Evolutionary conservation across 441 rosid genomes (phyloP).

Genomic region (Gossypium aridum): DNA sequence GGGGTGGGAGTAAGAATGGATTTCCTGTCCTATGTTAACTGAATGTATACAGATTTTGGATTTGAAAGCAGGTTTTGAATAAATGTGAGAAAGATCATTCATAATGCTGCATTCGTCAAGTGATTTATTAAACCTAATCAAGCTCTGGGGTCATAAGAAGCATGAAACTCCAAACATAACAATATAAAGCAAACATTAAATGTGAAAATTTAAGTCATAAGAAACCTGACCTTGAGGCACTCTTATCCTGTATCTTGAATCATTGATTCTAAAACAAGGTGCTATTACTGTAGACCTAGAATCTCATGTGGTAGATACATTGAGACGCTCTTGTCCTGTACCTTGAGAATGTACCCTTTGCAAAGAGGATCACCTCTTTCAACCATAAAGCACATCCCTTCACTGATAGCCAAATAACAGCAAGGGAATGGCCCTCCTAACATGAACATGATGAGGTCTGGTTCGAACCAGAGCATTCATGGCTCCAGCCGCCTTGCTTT

Average conservation of each 20-base stretch:
- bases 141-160: background rate
- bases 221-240: background rate
- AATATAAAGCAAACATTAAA: background rate
- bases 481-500: constrained; percentile 84
- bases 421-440: constrained; percentile 64
- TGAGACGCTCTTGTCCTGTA: background rate
- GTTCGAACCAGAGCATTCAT: constrained; percentile 80
- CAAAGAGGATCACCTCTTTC: background rate
- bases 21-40: background rate
- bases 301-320: background rate
- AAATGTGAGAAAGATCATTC: background rate
- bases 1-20: background rate
- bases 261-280: background rate
- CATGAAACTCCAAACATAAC: background rate
- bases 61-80: background rate
- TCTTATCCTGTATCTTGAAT: background rate
- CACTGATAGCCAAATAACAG: background rate
- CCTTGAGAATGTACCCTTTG: too few relatives aligned
- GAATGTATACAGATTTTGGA: background rate
- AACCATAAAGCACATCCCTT: background rate
- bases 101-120: background rate
- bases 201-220: background rate
- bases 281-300: background rate
- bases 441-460: constrained; percentile 46
- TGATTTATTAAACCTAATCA: background rate